Conservation (phyloP, 139 green algal species). For the Picochlorum sp. region DNA sequence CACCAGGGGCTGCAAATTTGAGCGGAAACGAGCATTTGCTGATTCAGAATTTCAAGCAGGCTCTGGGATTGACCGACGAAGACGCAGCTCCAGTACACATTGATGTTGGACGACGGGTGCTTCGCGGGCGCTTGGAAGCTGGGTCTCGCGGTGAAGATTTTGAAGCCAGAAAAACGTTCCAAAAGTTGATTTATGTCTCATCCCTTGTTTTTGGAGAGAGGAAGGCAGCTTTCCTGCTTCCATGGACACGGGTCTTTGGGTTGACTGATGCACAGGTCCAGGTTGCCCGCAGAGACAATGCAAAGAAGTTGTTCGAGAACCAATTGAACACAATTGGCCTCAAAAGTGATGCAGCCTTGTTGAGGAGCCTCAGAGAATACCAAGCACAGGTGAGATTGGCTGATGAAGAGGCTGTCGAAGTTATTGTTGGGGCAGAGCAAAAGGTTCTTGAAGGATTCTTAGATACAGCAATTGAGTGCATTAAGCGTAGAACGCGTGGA, state of each 20-base stretch:
- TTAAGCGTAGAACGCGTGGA: conserved; percentile 45
- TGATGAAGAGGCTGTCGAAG: conserved; percentile 71
- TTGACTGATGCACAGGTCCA: conserved; percentile 79
- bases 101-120: conserved; percentile 74
- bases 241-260: conserved; percentile 85
- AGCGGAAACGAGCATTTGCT: conserved; percentile 11
- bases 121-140: conserved; percentile 58
- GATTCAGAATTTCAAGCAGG: conserved; percentile 66
- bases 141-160: conserved; percentile 39
- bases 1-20: conserved; percentile 63
- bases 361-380: conserved; percentile 47
- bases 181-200: conserved; percentile 95
- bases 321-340: conserved; percentile 41
- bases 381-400: conserved; percentile 65
- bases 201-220: conserved; percentile 75
- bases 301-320: conserved; percentile 58
- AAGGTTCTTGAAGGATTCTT: conserved; percentile 57
- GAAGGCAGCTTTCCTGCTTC: conserved; percentile 84
- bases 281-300: conserved; percentile 73
- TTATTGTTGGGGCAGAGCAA: conserved; percentile 48
- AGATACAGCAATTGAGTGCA: conserved; percentile 48
- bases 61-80: conserved; percentile 78
- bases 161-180: conserved; percentile 74
- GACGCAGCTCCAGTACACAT: conserved; percentile 90
- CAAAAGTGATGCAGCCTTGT: conserved; percentile 14